These are phyloP conservation scores for Silene noctiflora DNA, from an alignment of 179 eudicot species.

Conservation along the genomic window DNA sequence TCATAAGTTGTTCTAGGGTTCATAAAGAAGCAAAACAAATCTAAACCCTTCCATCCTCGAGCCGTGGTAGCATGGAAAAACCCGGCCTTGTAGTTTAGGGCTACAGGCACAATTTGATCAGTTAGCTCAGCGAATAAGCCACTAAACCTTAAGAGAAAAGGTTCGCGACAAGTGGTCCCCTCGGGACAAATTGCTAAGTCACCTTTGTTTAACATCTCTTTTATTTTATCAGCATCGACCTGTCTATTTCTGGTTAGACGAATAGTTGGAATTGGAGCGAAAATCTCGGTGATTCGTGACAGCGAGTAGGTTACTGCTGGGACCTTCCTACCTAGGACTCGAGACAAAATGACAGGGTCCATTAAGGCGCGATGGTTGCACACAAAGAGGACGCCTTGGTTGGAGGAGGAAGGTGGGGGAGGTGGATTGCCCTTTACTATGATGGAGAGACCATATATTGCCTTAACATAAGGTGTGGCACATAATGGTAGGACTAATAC, in stretches of 20 bases:
- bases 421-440: conserved; percentile 30
- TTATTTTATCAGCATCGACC: conserved; percentile 54
- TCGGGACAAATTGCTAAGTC: conserved; percentile 75
- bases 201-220: conserved; percentile 36
- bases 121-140: conserved; percentile 76
- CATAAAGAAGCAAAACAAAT: conserved; percentile 70
- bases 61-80: conserved; percentile 75
- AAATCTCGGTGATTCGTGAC: conserved; percentile 53
- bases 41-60: conserved; percentile 66
- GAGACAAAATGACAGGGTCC: conserved; percentile 74
- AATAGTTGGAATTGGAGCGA: conserved; percentile 73
- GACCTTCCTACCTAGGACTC: conserved; percentile 50
- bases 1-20: conserved; percentile 69
- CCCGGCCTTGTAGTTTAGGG: conserved; percentile 60
- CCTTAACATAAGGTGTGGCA: conserved; percentile 30
- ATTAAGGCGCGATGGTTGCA: conserved; percentile 72
- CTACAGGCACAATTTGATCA: conserved; percentile 74
- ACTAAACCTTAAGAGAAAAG: conserved; percentile 63
- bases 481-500: conserved; percentile 49
- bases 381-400: conserved; percentile 64
- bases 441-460: conserved; percentile 17
- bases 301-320: conserved; percentile 75
- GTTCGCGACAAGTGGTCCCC: conserved; percentile 80
- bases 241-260: conserved; percentile 53
- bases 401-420: conserved; percentile 21